Evolutionary conservation across 2,329 filamentous ascomycete species (phyloP).

Genomic region (Aureobasidium sp.): DNA sequence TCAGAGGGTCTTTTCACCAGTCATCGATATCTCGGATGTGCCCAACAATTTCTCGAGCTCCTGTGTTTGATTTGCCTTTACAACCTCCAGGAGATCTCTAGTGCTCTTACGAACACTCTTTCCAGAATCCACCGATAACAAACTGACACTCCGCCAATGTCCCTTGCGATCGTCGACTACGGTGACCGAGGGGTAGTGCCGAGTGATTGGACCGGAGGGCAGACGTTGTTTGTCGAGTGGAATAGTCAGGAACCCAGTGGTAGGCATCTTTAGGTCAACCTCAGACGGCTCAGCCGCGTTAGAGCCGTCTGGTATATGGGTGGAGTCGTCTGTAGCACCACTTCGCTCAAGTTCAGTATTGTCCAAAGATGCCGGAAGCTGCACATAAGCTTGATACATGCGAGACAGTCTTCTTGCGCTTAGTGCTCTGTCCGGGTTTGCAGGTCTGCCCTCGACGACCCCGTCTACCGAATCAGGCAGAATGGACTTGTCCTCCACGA

Average conservation of each 20-base stretch:
- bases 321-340: neutral
- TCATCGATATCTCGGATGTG: neutral
- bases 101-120: slow-evolving; percentile 15
- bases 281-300: neutral
- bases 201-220: slow-evolving; percentile 8
- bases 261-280: neutral
- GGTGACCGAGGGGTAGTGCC: slow-evolving; percentile 24
- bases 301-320: neutral
- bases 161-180: slow-evolving; percentile 26
- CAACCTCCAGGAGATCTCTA: slow-evolving; percentile 13
- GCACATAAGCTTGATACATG: slow-evolving; percentile 11
- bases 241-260: neutral
- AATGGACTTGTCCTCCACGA: neutral
- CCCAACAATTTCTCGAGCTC: slow-evolving; percentile 11
- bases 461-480: neutral
- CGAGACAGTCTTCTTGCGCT: slow-evolving; percentile 7
- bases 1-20: neutral
- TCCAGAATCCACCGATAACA: slow-evolving; percentile 19
- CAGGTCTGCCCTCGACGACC: neutral
- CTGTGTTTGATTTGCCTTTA: slow-evolving; percentile 10
- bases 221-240: neutral
- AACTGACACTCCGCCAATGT: slow-evolving; percentile 21
- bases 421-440: neutral
- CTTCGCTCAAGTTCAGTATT: neutral
- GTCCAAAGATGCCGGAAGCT: slow-evolving; percentile 7